Percentiles rank a stretch among this genome's conserved stretches.
Conservation (phyloP, 2,329 filamentous ascomycete genomes). For the Penicillium sp. region DNA sequence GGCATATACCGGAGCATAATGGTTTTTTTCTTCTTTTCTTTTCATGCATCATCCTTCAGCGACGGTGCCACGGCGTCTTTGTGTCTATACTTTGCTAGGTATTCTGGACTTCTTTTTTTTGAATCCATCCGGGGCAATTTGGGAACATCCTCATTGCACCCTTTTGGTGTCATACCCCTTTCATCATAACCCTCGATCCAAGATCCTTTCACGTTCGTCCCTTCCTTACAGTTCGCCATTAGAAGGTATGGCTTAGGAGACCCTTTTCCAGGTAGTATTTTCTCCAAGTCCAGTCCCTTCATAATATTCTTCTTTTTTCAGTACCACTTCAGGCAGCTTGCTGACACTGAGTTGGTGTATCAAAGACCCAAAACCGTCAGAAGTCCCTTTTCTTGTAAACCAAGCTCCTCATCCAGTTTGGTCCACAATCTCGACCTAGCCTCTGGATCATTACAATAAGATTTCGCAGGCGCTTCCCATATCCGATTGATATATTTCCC, state of each 20-base stretch:
- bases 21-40: conserved; percentile 4
- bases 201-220: neutral
- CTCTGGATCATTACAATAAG: neutral
- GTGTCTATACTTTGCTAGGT: conserved; percentile 4
- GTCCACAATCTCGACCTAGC: conserved; percentile 4
- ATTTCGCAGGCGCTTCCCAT: conserved; percentile 1
- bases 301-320: neutral
- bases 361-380: neutral
- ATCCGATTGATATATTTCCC: conserved; percentile 9
- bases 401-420: conserved; percentile 4
- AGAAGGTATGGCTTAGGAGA: neutral
- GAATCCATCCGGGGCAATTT: neutral
- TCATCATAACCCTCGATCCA: neutral
- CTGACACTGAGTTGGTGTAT: neutral
- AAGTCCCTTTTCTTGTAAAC: conserved; percentile 1
- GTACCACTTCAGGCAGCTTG: no score
- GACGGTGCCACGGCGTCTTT: conserved; percentile 23
- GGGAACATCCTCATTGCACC: no score
- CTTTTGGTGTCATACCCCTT: neutral
- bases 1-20: conserved; percentile 9
- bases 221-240: no score
- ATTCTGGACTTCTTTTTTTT: neutral
- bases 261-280: neutral
- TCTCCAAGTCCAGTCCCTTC: neutral
- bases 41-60: conserved; percentile 23